These are phyloP conservation scores for Monosporozyma yasuniensis DNA, from an alignment of 805 yeast species.

Conservation along the genomic window DNA sequence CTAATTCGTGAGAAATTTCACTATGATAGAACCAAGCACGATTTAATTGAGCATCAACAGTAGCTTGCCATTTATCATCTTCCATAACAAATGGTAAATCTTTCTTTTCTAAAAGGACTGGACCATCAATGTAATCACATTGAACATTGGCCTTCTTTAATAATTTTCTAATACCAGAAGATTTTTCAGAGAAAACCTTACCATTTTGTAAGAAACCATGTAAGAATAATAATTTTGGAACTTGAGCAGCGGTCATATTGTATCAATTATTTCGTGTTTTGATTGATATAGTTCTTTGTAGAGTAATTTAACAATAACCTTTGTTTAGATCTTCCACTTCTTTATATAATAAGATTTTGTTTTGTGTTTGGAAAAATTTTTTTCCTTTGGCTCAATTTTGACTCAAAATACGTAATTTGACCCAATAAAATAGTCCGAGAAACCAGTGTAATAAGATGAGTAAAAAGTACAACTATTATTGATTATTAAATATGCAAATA, in stretches of 20 bases:
- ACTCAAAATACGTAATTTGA: slow-evolving; percentile 1
- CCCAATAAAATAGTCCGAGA: not conserved
- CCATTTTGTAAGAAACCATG: slow-evolving; percentile 91
- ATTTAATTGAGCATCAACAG: slow-evolving; percentile 38
- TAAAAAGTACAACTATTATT: not conserved
- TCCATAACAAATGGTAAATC: slow-evolving; percentile 69
- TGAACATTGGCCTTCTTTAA: slow-evolving; percentile 57
- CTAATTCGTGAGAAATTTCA: slow-evolving; percentile 38
- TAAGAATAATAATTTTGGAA: slow-evolving; percentile 58
- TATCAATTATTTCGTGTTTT: not conserved
- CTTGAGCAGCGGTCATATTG: slow-evolving; percentile 6
- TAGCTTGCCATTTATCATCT: slow-evolving; percentile 41
- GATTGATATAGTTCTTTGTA: too few relatives aligned
- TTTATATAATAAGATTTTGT: not conserved
- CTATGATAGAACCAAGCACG: slow-evolving; percentile 72
- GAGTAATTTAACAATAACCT: too few relatives aligned
- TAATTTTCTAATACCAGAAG: slow-evolving; percentile 79
- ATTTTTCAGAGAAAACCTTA: slow-evolving; percentile 73
- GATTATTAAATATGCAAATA: not conserved
- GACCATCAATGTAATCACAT: slow-evolving; percentile 73
- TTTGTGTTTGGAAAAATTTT: not conserved
- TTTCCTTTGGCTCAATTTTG: not conserved
- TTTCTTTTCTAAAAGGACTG: slow-evolving; percentile 50
- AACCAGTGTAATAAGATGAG: not conserved
- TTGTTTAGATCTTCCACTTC: too few relatives aligned